Conservation (phyloP, 192 early-diverging fungal species). For the Coemansia sp. region DNA sequence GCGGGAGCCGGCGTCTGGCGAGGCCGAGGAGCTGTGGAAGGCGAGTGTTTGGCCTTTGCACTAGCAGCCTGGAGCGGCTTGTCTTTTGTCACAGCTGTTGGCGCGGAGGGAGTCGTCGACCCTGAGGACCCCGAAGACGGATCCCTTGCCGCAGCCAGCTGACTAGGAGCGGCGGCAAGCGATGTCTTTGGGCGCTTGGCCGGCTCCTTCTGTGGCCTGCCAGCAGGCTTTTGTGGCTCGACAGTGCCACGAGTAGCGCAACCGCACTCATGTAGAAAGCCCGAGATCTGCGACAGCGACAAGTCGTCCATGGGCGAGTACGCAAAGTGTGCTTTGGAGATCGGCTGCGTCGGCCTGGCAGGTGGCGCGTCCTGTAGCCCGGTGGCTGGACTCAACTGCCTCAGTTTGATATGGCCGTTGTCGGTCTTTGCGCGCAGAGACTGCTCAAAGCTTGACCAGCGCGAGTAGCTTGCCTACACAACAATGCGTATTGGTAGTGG, state of each 20-base stretch:
- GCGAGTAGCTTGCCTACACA: slow-evolving; percentile 20
- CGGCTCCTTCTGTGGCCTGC: background rate
- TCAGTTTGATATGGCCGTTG: slow-evolving; percentile 1
- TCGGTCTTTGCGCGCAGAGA: slow-evolving; percentile 9
- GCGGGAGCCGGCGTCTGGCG: background rate
- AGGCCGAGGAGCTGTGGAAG: background rate
- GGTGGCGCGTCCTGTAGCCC: background rate
- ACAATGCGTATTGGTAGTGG: background rate
- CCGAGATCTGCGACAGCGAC: background rate
- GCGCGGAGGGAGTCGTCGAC: background rate
- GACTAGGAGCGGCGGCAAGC: background rate
- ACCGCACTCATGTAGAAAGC: background rate
- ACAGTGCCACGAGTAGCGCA: background rate
- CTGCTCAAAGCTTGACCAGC: slow-evolving; percentile 29
- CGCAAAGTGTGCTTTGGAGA: background rate
- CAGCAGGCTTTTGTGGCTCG: background rate
- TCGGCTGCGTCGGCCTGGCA: background rate
- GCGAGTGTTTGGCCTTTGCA: too few relatives aligned
- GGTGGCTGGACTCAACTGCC: background rate
- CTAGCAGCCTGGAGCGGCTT: background rate
- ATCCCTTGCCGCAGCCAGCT: background rate
- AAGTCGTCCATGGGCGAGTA: slow-evolving; percentile 10
- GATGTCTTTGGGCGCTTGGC: background rate
- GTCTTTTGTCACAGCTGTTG: background rate
- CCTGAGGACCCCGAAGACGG: background rate